Conservation (phyloP, 441 rosid species). For the Hura crepitans region DNA sequence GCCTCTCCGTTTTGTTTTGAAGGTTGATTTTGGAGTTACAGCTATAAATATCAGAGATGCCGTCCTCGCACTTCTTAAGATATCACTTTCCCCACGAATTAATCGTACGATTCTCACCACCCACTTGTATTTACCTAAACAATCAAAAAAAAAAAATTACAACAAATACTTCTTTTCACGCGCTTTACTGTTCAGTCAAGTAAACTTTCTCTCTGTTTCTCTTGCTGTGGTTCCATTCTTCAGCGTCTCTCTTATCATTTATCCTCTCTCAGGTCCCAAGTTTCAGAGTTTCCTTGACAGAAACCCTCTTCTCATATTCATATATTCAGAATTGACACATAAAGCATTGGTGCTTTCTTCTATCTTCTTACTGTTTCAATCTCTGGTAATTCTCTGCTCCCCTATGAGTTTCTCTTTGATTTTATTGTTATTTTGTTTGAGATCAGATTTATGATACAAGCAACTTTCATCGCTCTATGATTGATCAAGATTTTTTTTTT, state of each 20-base stretch:
- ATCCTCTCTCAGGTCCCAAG: not conserved
- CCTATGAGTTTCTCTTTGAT: not conserved
- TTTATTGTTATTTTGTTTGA: not conserved
- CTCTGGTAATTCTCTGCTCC: conserved; percentile 6
- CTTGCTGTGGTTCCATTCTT: not conserved
- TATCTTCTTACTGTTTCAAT: not conserved
- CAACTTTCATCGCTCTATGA: not conserved
- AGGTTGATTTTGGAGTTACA: too few species aligned
- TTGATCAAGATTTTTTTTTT: not conserved
- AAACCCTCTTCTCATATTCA: not conserved
- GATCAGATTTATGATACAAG: not conserved
- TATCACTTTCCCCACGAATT: too few species aligned
- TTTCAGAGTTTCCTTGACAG: not conserved
- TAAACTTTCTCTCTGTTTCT: not conserved
- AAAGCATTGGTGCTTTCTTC: not conserved
- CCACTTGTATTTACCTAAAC: too few species aligned
- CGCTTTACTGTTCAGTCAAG: not conserved
- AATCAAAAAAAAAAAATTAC: not conserved
- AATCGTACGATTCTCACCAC: too few species aligned
- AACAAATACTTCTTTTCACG: not conserved
- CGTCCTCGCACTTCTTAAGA: too few species aligned
- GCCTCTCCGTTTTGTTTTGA: too few species aligned
- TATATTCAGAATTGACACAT: not conserved
- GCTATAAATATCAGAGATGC: too few species aligned
- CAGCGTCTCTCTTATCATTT: not conserved